A percentile compares a stretch with the other conserved stretches of the same genome.
phyloP scores from a whole-genome alignment of 805 yeast genomes.

The Maudiozyma turicensis region DNA sequence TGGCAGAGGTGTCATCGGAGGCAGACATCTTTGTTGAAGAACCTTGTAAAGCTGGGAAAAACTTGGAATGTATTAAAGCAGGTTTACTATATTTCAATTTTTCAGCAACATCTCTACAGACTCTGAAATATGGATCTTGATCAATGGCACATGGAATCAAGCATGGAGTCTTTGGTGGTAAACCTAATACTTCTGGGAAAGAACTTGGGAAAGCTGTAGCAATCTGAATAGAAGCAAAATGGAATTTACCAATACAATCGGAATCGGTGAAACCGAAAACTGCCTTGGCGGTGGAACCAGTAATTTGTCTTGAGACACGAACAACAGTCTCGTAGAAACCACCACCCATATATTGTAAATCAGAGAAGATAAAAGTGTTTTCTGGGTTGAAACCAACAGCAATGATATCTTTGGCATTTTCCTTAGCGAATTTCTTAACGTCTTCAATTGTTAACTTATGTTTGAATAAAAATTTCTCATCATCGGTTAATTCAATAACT shows the following conservation, averaged over 20 bases:
- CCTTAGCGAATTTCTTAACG: slow-evolving; percentile 67
- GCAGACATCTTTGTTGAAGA: slow-evolving; percentile 96
- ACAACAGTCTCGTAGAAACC: slow-evolving; percentile 92
- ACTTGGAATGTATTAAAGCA: slow-evolving; percentile 82
- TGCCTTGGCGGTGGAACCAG: slow-evolving; percentile 93
- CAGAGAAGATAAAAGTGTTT: slow-evolving; percentile 92
- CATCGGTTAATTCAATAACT: slow-evolving; percentile 90
- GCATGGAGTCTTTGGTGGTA: slow-evolving; percentile 86
- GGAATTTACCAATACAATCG: slow-evolving; percentile 89
- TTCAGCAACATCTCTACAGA: slow-evolving; percentile 94
- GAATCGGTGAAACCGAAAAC: slow-evolving; percentile 94
- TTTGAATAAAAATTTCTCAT: slow-evolving; percentile 92
- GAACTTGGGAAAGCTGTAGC: slow-evolving; percentile 94
- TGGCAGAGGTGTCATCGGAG: slow-evolving; percentile 79
- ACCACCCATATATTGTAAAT: slow-evolving; percentile 85
- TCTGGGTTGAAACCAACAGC: slow-evolving; percentile 91
- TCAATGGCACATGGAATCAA: slow-evolving; percentile 98
- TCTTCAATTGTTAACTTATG: slow-evolving; percentile 81
- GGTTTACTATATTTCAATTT: slow-evolving; percentile 88
- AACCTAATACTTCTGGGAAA: slow-evolving; percentile 84
- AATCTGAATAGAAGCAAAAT: slow-evolving; percentile 93
- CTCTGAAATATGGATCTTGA: slow-evolving; percentile 97
- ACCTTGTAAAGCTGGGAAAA: slow-evolving; percentile 98
- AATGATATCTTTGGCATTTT: slow-evolving; percentile 86
- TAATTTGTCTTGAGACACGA: slow-evolving; percentile 84